phyloP scores from a whole-genome alignment of 306 rosid species.

The Amphicarpaea edgeworthii region DNA sequence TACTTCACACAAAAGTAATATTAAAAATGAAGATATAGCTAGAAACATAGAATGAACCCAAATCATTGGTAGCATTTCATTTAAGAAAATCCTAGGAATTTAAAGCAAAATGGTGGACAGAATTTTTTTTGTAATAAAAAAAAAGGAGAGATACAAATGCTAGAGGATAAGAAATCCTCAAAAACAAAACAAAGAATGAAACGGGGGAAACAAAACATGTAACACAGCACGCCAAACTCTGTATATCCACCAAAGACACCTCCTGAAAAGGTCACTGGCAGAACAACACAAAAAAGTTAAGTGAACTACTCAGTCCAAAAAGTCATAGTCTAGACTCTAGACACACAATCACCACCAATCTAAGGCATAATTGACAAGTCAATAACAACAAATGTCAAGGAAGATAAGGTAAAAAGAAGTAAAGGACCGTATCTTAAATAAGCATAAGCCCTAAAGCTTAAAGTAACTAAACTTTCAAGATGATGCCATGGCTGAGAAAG shows the following conservation, averaged over 20 bases:
- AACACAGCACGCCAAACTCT: not conserved
- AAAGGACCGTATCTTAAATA: not conserved
- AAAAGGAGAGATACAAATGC: not conserved
- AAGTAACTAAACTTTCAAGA: slow-evolving; percentile 1
- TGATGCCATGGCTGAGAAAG: slow-evolving; percentile 17
- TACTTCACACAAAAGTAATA: slow-evolving; percentile 5
- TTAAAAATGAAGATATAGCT: not conserved
- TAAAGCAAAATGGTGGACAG: slow-evolving; percentile 2
- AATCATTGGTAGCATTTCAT: slow-evolving; percentile 17
- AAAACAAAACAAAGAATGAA: not conserved
- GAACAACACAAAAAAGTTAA: not conserved
- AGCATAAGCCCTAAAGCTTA: not conserved
- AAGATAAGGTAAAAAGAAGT: not conserved
- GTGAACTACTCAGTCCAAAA: not conserved
- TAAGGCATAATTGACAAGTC: too few relatives aligned
- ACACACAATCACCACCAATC: too few relatives aligned
- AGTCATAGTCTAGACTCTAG: too few relatives aligned
- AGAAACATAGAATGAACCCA: not conserved
- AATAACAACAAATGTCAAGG: slow-evolving; percentile 16
- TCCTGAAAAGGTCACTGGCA: not conserved
- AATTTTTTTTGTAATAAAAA: not conserved
- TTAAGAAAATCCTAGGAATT: not conserved
- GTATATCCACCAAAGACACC: not conserved
- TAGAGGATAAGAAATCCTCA: not conserved
- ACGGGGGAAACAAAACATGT: not conserved